phyloP scores from a whole-genome alignment of 495 filamentous ascomycete genomes.

The Articulospora tetracladia region DNA sequence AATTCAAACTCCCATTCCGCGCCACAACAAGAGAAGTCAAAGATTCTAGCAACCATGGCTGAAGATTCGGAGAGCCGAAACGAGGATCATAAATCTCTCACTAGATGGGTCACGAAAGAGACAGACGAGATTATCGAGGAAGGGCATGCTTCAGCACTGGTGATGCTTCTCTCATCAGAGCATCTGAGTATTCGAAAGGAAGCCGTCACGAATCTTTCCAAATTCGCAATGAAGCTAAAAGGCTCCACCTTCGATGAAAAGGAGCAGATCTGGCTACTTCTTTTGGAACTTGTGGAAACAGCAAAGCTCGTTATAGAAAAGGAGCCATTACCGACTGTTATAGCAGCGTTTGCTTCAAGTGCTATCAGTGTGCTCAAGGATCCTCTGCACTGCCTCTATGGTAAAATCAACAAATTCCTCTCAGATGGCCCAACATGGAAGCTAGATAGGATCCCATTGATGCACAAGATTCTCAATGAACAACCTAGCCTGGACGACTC shows the following conservation, averaged over 20 bases:
- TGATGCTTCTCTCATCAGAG: conserved; percentile 71
- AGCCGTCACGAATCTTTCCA: conserved; percentile 62
- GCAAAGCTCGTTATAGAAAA: conserved; percentile 49
- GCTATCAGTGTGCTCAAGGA: conserved; percentile 65
- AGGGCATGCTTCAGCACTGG: conserved; percentile 59
- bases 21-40: conserved; percentile 10
- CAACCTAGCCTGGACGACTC: conserved; percentile 69
- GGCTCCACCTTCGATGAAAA: conserved; percentile 71
- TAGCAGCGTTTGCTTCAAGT: conserved; percentile 68
- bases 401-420: conserved; percentile 82
- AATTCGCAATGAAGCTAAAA: conserved; percentile 62
- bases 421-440: conserved; percentile 72
- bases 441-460: conserved; percentile 68
- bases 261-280: conserved; percentile 67
- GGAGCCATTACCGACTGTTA: conserved; percentile 64
- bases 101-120: conserved; percentile 70
- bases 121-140: conserved; percentile 71
- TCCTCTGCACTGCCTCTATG: conserved; percentile 79
- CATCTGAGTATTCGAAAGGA: conserved; percentile 71
- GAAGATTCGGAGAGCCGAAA: conserved; percentile 6
- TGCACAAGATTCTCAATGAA: conserved; percentile 66
- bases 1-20: not conserved
- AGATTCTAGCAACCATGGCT: not conserved
- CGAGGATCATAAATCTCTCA: conserved; percentile 55
- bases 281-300: conserved; percentile 76